These are phyloP conservation scores for Phytophthora brassicae DNA, from an alignment of 352 stramenopile species.

Conservation along the genomic window DNA sequence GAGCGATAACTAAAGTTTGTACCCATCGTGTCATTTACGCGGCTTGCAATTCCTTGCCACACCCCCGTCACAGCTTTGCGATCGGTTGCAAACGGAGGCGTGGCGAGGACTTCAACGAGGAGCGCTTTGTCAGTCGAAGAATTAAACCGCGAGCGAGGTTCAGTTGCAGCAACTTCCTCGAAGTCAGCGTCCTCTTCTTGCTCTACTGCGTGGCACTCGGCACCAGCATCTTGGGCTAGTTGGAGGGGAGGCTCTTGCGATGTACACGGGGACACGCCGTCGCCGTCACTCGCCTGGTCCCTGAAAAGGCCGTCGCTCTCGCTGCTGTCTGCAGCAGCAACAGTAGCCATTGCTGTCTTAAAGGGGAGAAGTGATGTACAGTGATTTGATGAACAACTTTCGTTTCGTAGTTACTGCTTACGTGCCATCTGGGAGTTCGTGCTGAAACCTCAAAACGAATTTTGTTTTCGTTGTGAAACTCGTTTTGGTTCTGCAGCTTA, in stretches of 20 bases:
- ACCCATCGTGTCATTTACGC: background rate
- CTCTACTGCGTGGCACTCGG: background rate
- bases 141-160: conserved; percentile 1
- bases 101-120: background rate
- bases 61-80: background rate
- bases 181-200: background rate
- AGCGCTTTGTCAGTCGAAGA: background rate
- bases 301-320: too few species aligned
- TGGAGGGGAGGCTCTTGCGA: background rate
- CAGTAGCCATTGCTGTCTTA: background rate
- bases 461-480: background rate
- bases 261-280: too few species aligned
- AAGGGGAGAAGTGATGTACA: background rate
- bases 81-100: background rate
- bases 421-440: background rate
- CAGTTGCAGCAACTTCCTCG: background rate
- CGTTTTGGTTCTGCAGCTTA: background rate
- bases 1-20: conserved; percentile 1
- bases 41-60: background rate
- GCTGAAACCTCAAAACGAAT: background rate
- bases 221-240: background rate
- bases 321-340: too few species aligned
- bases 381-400: background rate
- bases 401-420: background rate
- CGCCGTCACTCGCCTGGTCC: too few species aligned